These are phyloP conservation scores for Kluyveromyces marxianus DNA, from an alignment of 1,139 yeast genomes.

Conservation along the genomic window DNA sequence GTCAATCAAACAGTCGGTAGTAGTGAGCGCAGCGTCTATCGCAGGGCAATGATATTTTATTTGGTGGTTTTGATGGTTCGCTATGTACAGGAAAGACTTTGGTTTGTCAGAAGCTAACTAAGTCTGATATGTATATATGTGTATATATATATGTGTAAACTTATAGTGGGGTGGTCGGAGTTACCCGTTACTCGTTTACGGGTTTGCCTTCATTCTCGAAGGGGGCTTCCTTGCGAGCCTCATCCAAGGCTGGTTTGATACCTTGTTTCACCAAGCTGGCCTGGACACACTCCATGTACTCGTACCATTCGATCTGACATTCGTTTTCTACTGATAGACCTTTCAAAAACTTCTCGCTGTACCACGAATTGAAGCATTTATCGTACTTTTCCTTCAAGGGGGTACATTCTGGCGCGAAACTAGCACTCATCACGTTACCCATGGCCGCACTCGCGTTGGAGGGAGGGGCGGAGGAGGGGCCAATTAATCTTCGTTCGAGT, in stretches of 20 bases:
- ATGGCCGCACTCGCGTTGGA: slow-evolving; percentile 27
- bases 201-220: slow-evolving; percentile 55
- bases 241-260: slow-evolving; percentile 66
- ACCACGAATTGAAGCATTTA: slow-evolving; percentile 91
- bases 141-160: too few species aligned
- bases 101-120: too few species aligned
- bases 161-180: too few species aligned
- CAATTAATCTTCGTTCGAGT: too few species aligned
- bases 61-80: too few species aligned
- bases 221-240: slow-evolving; percentile 88
- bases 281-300: slow-evolving; percentile 79
- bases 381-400: slow-evolving; percentile 79
- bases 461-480: background rate
- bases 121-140: too few species aligned
- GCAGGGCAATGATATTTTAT: too few species aligned
- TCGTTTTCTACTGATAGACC: slow-evolving; percentile 58
- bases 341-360: slow-evolving; percentile 60
- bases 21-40: too few species aligned
- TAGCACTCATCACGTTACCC: slow-evolving; percentile 81
- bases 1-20: too few species aligned
- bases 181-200: background rate
- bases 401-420: slow-evolving; percentile 96
- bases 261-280: slow-evolving; percentile 34
- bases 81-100: too few species aligned
- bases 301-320: slow-evolving; percentile 84